Base-by-base conservation (phyloP, 2,329 filamentous ascomycete species). In the Hawksworthiomyces lignivorus region DNA sequence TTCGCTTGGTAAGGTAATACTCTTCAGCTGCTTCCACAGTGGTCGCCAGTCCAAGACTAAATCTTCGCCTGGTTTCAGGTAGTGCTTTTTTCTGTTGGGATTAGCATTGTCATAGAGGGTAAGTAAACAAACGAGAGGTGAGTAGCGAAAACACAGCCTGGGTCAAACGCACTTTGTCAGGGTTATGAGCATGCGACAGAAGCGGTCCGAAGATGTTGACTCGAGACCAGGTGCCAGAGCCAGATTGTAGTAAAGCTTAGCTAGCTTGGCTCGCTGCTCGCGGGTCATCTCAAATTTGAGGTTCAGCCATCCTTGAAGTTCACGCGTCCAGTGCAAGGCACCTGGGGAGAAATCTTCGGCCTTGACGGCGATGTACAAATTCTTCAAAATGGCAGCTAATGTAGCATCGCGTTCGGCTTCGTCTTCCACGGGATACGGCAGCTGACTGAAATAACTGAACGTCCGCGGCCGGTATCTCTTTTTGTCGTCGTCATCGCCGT, bases 271-370 rank as follows among this genome's bases (percentile, higher is more conserved):
- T 44, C 94, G 77, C 52, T 89, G 80, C 58, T 84, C 82, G 54
- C 86, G 80, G 36, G 87, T 87, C 59, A 95, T 87, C 65, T 98
- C 90, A 59, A 98, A 98, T 71, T 98, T 98, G 63, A 98, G 79
- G 41, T 84, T 85, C 51, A 98, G 73, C 92, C 94, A 98, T 63
- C 84, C 87, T 58, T 89, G 80, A 36, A 98, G 81, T 74, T 98
- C 92, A 52, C 90, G 81, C 14, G 92, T 96, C 92, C 92, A 98
- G 64, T 98, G 90, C 47, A 95, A 73, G 21, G 90, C 92, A 26
- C 92, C 92, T 0, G 90, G 87, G 19, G 84, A 82, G 63, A 97
- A 97, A 63, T 98, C 92, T 51, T 95, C 88, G 4, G 92, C 84
- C 58, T 88, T 83, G 49, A 98, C 73, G 44, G 90, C 79, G 53